Evolutionary conservation across 164 flowering plant species (phyloP), one percentile per base, ranked within the genome.

Genomic region (Berberis vulgaris): DNA sequence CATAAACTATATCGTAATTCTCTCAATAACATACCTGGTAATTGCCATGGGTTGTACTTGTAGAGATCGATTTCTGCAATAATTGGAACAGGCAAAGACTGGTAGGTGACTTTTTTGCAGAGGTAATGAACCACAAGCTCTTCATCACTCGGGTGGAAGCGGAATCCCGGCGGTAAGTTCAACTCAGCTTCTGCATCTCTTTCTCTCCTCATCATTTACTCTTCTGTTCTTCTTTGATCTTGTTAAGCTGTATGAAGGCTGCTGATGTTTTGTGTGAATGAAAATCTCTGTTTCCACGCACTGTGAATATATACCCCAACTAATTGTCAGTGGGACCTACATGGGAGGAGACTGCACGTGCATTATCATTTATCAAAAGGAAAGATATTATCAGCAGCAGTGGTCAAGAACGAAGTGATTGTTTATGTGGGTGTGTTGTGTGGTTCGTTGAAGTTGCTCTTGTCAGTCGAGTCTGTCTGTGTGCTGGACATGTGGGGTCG

Each of bases 71-170:
- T 61, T 54, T 75, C 78, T 1, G 78, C 78, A 1, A 75, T 72
- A 49, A 75, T 72, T 7, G 75, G 75, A 38, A 75, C 75, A 2
- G 78, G 68, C 4, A 72, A 57, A 6, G 49, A 3, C 55, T 71
- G 75, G 52, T 62, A 66, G 6, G 63, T 46, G 12, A 61, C 43
- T 43, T 75, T 75, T 6, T 60, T 57, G 62, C 78, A 72, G 38
- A 75, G 59, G 57, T 75, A 75, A 45, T 72, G 74, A 41, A 71
- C 54, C 6, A 75, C 68, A 41, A 75, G 72, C 64, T 75, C 78
- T 66, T 75, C 78, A 41, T 75, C 78, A 0, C 75, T 75, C 6
- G 78, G 78, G 52, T 71, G 75, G 68, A 75, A 75, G 6, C 78
- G 60, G 62, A 72, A 75, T 3, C 78, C 78, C 0, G 78, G 73